Base-by-base conservation (phyloP, 106 monocot genomes). In the Xerophyta viscosa region DNA sequence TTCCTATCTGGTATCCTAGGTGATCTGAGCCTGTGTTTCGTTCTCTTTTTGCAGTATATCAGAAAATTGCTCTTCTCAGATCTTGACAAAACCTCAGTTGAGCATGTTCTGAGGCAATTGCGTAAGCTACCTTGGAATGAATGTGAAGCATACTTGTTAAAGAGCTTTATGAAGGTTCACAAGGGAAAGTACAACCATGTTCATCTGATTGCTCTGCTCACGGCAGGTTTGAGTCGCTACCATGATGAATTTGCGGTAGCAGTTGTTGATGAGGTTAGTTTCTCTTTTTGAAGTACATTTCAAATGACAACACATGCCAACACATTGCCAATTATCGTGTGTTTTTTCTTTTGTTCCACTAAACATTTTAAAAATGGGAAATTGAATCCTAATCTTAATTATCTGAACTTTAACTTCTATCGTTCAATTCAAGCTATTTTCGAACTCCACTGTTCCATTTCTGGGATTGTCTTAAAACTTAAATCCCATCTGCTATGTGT, bases 111-210 rank as follows among this genome's bases (percentile, higher is more conserved):
- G 44, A 78, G 96, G 41, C 96, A 96, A 65, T 66, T 96, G 18
- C 72, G 96, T 39, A 96, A 96, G 27, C 67, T 96, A 61, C 96
- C 96, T 60, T 96, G 96, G 96, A 72, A 56, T 67, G 89, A 89
- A 45, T 96, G 96, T 54, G 76, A 89, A 57, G 50, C 71, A 11
- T 89, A 96, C 37, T 22, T 96, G 21, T 53, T 89, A 5, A 96
- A 89, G 73, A 89, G 96, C 65, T 96, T 96, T 72, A 61, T 96
- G 68, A 96, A 96, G 56, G 89, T 96, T 56, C 89, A 96, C 67
- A 89, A 70, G 31, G 96, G 96, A 54, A 96, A 96, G 42, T 96
- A 81, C 52, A 89, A 81, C 60, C 96, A 96, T 20, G 85, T 96
- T 44, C 78, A 89, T 62, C 64, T 96, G 44, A 86, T 96, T 62